Evolutionary conservation across 768 basidiomycete genomes (phyloP).

Genomic region (Boletus reticuloceps): DNA sequence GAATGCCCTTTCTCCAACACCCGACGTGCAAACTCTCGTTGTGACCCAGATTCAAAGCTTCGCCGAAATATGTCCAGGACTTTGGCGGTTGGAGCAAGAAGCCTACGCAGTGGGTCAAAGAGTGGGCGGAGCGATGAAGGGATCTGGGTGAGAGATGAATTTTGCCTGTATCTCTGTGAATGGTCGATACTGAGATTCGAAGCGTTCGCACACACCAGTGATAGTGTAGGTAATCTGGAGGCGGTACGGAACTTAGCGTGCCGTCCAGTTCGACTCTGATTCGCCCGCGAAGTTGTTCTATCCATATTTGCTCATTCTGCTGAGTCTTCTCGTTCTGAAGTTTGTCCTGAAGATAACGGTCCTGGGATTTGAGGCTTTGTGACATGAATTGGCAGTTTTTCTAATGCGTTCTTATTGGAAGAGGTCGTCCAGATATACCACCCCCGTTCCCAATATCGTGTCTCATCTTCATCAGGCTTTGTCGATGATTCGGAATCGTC

Average conservation of each 20-base stretch:
- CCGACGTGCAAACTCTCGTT: slow-evolving; percentile 52
- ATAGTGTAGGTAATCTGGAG: slow-evolving; percentile 23
- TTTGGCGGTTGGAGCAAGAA: slow-evolving; percentile 56
- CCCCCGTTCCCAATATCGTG: slow-evolving; percentile 66
- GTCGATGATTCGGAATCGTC: slow-evolving; percentile 14
- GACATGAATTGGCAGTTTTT: slow-evolving; percentile 62
- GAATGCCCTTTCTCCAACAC: slow-evolving; percentile 65
- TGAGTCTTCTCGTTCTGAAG: slow-evolving; percentile 45
- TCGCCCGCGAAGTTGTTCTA: slow-evolving; percentile 20
- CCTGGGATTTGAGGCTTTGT: slow-evolving; percentile 49
- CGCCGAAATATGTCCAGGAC: slow-evolving; percentile 50
- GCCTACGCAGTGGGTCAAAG: slow-evolving; percentile 47
- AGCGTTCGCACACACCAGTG: slow-evolving; percentile 39
- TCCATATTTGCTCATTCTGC: slow-evolving; percentile 49
- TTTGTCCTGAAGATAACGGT: slow-evolving; percentile 30
- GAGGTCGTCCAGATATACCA: slow-evolving; percentile 72
- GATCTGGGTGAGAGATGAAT: slow-evolving; percentile 55
- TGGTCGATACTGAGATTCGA: not conserved
- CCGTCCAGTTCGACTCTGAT: slow-evolving; percentile 26
- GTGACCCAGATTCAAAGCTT: slow-evolving; percentile 56
- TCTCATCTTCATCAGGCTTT: slow-evolving; percentile 35
- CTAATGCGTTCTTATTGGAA: slow-evolving; percentile 49
- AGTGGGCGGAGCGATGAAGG: slow-evolving; percentile 57
- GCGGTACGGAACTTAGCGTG: slow-evolving; percentile 26
- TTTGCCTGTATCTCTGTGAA: slow-evolving; percentile 33